Evolutionary conservation across 2,329 filamentous ascomycete genomes (phyloP).

Genomic region (Lizonia empirigonia): DNA sequence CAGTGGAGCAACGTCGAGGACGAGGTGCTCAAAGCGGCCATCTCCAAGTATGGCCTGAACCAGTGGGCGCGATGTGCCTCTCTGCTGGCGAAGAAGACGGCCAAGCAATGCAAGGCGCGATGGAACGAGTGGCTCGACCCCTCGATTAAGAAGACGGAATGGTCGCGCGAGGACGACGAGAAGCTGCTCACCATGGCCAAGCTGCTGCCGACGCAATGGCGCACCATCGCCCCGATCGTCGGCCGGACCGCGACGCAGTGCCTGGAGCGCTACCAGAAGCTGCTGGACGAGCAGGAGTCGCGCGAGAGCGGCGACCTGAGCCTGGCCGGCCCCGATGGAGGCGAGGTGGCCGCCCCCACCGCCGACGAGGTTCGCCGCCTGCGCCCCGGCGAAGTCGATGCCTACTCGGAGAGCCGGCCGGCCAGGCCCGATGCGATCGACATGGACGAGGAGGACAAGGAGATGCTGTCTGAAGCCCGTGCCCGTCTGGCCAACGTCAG

Average conservation of each 20-base stretch:
- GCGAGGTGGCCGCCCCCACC: constrained; percentile 83
- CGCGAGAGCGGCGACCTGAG: constrained; percentile 81
- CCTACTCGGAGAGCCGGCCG: constrained; percentile 96
- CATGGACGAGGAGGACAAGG: constrained; percentile 98
- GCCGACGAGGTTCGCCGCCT: constrained; percentile 90
- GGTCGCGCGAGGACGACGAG: constrained; percentile 98
- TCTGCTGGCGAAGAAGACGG: constrained; percentile 92
- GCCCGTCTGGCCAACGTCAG: constrained; percentile 96
- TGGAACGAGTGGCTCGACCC: constrained; percentile 99
- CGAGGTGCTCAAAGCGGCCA: constrained; percentile 87
- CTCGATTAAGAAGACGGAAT: constrained; percentile 97
- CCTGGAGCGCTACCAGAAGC: constrained; percentile 93
- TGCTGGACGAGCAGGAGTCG: constrained; percentile 93
- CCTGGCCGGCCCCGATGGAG: constrained; percentile 82
- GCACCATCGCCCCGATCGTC: constrained; percentile 95
- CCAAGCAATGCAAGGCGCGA: constrained; percentile 98
- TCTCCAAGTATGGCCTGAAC: constrained; percentile 52
- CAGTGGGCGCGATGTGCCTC: constrained; percentile 99
- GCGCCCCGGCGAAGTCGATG: constrained; percentile 91
- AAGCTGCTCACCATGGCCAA: constrained; percentile 95
- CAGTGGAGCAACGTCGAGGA: constrained; percentile 79
- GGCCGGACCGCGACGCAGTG: constrained; percentile 97
- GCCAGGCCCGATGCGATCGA: constrained; percentile 96
- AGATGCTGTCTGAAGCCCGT: constrained; percentile 97
- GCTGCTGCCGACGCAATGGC: constrained; percentile 99